Conservation (phyloP, 2,329 filamentous ascomycete genomes). For the Aspergillus cejpii region DNA sequence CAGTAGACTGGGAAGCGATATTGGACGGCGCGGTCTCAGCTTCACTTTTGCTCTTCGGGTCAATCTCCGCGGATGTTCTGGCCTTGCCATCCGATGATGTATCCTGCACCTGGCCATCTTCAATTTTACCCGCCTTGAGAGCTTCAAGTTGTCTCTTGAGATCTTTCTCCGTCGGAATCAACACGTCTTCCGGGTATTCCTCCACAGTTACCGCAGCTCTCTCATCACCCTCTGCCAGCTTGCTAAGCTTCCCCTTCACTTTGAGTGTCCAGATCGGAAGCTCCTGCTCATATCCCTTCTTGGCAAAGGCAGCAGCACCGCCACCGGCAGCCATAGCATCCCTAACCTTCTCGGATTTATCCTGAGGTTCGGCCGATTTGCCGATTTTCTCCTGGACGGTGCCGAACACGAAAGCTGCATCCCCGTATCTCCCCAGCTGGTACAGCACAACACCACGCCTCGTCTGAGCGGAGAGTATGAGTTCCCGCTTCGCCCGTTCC, state of each 20-base stretch:
- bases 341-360: slow-evolving; percentile 25
- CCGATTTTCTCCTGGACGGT: slow-evolving; percentile 48
- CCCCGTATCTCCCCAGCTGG: slow-evolving; percentile 62
- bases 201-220: slow-evolving; percentile 41
- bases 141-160: slow-evolving; percentile 31
- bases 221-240: slow-evolving; percentile 46
- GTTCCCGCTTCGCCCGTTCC: slow-evolving; percentile 64
- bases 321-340: slow-evolving; percentile 25
- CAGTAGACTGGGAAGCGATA: slow-evolving; percentile 5
- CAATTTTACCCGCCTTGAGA: slow-evolving; percentile 25
- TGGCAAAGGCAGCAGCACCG: slow-evolving; percentile 8
- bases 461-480: slow-evolving; percentile 75
- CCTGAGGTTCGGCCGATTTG: slow-evolving; percentile 36
- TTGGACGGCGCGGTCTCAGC: neutral
- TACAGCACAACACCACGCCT: slow-evolving; percentile 69
- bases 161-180: slow-evolving; percentile 39
- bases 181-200: slow-evolving; percentile 48
- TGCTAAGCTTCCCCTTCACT: slow-evolving; percentile 47
- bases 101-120: neutral
- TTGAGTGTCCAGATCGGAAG: slow-evolving; percentile 55
- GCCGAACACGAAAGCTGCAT: slow-evolving; percentile 66
- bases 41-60: slow-evolving; percentile 2
- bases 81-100: slow-evolving; percentile 3
- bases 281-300: slow-evolving; percentile 28
- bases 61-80: neutral